Evolutionary conservation across 1,139 yeast species (phyloP).

Genomic region (Kluyveromyces sp.): DNA sequence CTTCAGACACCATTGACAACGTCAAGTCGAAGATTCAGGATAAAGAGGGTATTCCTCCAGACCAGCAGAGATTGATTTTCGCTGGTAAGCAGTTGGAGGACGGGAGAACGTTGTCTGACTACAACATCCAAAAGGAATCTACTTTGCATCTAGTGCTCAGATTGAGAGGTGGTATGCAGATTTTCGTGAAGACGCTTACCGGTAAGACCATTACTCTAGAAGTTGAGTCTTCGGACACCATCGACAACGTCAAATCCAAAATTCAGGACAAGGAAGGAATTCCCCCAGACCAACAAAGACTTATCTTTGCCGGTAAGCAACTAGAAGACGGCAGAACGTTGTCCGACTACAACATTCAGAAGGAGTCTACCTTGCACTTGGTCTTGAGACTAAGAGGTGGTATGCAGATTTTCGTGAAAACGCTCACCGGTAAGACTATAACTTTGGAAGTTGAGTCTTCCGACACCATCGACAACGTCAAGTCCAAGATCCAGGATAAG

Average conservation of each 20-base stretch:
- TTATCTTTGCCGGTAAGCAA: conserved; percentile 83
- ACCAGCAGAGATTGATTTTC: conserved; percentile 77
- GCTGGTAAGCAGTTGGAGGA: conserved; percentile 86
- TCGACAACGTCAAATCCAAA: conserved; percentile 77
- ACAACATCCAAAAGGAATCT: conserved; percentile 74
- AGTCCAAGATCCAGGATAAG: conserved; percentile 78
- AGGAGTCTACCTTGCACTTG: conserved; percentile 68
- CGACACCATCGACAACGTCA: conserved; percentile 79
- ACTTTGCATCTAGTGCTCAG: conserved; percentile 66
- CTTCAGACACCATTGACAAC: conserved; percentile 79
- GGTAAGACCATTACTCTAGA: conserved; percentile 75
- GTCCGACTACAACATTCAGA: conserved; percentile 73
- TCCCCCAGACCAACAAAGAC: conserved; percentile 82
- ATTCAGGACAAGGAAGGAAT: conserved; percentile 84
- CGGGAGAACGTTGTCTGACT: conserved; percentile 74
- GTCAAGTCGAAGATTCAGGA: conserved; percentile 80
- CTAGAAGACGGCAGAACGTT: conserved; percentile 78
- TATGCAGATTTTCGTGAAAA: conserved; percentile 55
- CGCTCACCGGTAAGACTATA: conserved; percentile 74
- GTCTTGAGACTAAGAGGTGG: conserved; percentile 67
- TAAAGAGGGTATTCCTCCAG: conserved; percentile 85
- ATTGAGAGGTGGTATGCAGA: conserved; percentile 67
- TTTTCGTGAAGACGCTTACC: conserved; percentile 56
- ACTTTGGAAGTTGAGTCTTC: conserved; percentile 77
- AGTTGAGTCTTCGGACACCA: conserved; percentile 80